These are phyloP conservation scores for Sclerotinia trifoliorum DNA, from an alignment of 2,329 filamentous ascomycete species.

Conservation along the genomic window DNA sequence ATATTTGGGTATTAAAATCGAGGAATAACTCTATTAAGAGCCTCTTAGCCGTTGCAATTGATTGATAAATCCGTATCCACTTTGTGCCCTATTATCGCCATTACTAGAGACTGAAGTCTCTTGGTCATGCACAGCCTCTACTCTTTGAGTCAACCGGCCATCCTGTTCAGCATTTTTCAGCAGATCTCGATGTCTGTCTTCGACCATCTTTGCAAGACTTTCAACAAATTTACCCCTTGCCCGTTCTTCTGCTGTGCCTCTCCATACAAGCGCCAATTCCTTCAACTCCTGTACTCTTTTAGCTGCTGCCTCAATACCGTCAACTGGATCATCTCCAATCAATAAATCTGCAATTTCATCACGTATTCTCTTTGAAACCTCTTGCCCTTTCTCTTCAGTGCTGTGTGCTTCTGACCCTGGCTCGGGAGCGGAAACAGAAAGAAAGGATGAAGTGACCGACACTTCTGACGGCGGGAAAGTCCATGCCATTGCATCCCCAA, in stretches of 20 bases:
- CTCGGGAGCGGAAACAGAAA: conserved; percentile 86
- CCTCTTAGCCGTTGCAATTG: conserved; percentile 41
- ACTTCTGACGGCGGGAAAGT: conserved; percentile 85
- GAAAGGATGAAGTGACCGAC: conserved; percentile 78
- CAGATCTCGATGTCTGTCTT: conserved; percentile 58
- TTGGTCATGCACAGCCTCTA: conserved; percentile 33
- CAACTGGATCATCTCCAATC: conserved; percentile 56
- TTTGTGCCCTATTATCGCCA: conserved; percentile 32
- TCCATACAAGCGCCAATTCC: conserved; percentile 79
- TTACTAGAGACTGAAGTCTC: conserved; percentile 19
- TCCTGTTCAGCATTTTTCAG: conserved; percentile 38
- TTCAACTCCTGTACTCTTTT: conserved; percentile 75
- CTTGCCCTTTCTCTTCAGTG: conserved; percentile 83
- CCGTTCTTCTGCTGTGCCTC: conserved; percentile 92
- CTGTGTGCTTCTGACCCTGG: conserved; percentile 63
- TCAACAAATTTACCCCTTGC: conserved; percentile 81
- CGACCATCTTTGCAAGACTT: conserved; percentile 73
- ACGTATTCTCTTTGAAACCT: conserved; percentile 68
- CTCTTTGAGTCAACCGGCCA: conserved; percentile 32
- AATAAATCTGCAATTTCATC: conserved; percentile 71
- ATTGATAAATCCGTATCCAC: conserved; percentile 41
- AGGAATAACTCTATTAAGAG: conserved; percentile 28
- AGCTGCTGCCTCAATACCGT: conserved; percentile 71
- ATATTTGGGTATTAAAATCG: neutral
- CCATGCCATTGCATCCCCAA: conserved; percentile 95